Evolutionary conservation across 441 rosid genomes (phyloP).

Genomic region (Aleurites moluccanus): DNA sequence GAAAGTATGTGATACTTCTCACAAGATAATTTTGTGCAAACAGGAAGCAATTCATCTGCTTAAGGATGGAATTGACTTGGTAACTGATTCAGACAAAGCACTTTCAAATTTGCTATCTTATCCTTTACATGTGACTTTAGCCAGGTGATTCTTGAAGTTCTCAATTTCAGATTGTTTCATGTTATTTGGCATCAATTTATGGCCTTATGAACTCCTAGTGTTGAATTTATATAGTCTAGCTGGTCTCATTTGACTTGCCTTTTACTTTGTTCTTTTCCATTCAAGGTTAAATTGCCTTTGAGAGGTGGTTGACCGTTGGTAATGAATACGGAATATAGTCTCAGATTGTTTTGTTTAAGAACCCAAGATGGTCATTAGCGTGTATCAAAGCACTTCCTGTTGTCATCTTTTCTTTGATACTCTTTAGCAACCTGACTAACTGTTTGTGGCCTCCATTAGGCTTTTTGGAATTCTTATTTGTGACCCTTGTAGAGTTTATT

Average conservation of each 20-base stretch:
- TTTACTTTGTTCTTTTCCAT: neutral
- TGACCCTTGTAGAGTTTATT: neutral
- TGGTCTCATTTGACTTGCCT: neutral
- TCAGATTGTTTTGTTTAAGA: neutral
- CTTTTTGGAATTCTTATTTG: neutral
- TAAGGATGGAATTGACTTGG: constrained; percentile 94
- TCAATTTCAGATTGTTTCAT: neutral
- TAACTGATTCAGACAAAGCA: constrained; percentile 78
- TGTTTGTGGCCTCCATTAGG: neutral
- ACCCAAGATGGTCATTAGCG: neutral
- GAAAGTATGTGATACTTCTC: neutral
- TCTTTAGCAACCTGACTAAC: neutral
- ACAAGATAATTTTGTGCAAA: constrained; percentile 22
- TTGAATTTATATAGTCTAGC: neutral
- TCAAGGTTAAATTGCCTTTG: neutral
- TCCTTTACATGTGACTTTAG: constrained; percentile 68
- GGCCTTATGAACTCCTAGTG: neutral
- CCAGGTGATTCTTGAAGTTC: constrained; percentile 44
- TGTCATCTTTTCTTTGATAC: neutral
- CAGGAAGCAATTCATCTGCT: constrained; percentile 89
- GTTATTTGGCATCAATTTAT: constrained; percentile 4
- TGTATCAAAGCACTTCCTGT: too few relatives aligned
- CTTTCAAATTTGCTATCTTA: constrained; percentile 76
- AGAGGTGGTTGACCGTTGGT: neutral
- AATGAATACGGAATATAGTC: neutral